Conservation (phyloP, 2,329 filamentous ascomycete genomes). For the Coniochaeta sp. region DNA sequence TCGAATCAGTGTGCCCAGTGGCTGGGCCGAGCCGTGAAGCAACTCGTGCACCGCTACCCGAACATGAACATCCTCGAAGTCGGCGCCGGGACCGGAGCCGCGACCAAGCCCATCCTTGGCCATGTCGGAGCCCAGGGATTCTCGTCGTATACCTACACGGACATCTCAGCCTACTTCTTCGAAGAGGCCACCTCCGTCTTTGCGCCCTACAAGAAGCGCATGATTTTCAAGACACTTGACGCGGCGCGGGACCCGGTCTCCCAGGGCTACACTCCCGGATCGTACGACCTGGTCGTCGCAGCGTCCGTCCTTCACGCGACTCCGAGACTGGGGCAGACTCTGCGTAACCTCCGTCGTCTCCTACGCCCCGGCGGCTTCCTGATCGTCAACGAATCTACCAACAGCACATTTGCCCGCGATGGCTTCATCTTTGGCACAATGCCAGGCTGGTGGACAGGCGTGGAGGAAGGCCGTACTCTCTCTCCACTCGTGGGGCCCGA, state of each 20-base stretch:
- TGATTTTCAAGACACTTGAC: conserved; percentile 27
- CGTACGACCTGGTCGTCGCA: conserved; percentile 23
- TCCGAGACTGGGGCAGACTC: conserved; percentile 15
- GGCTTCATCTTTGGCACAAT: conserved; percentile 21
- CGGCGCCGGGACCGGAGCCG: conserved; percentile 26
- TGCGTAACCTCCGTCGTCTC: conserved; percentile 16
- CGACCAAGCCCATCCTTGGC: conserved; percentile 5
- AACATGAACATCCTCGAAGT: conserved; percentile 25
- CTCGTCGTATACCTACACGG: conserved; percentile 27
- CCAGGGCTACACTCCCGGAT: conserved; percentile 18
- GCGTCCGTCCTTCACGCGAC: conserved; percentile 25
- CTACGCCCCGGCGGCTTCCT: conserved; percentile 24
- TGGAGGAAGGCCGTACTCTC: conserved; percentile 9
- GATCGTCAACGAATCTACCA: conserved; percentile 21
- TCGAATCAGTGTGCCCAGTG: background rate
- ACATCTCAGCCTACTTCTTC: conserved; percentile 32
- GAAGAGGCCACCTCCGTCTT: conserved; percentile 21
- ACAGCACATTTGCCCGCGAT: conserved; percentile 8
- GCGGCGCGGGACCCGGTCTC: conserved; percentile 20
- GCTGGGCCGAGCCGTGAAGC: background rate
- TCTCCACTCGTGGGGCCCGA: background rate
- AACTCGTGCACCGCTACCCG: background rate
- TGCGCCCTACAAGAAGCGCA: conserved; percentile 11
- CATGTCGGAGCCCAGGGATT: conserved; percentile 8
- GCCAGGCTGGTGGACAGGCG: conserved; percentile 24